Conservation (phyloP, 257 asterid genomes). For the Scutellaria minor region DNA sequence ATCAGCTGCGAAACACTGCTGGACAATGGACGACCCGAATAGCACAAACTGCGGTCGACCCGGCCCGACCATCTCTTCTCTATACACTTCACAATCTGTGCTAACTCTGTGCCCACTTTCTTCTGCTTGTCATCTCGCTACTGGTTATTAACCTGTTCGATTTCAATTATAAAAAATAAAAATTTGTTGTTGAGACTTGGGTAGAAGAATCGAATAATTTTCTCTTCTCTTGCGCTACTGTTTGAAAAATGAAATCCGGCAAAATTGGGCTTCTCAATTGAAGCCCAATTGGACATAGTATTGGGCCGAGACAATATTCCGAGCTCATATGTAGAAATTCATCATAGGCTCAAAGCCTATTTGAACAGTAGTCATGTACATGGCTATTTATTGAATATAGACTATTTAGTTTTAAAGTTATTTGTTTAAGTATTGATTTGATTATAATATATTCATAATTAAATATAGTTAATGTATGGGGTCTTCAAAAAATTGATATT, state of each 20-base stretch:
- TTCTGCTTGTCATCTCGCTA: not conserved
- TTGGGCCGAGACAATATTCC: not conserved
- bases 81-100: not conserved
- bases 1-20: constrained; percentile 48
- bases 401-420: too few species aligned
- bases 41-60: constrained; percentile 57
- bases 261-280: not conserved
- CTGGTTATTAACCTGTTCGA: not conserved
- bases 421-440: too few species aligned
- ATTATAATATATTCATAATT: too few species aligned
- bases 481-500: too few species aligned
- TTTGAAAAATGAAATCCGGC: not conserved
- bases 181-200: not conserved
- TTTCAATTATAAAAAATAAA: too few species aligned
- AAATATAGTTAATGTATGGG: too few species aligned
- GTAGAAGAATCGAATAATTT: not conserved
- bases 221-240: not conserved
- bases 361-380: too few species aligned
- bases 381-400: too few species aligned
- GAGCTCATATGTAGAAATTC: not conserved
- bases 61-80: constrained; percentile 55
- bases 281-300: not conserved
- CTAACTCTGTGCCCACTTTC: not conserved
- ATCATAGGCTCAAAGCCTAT: too few species aligned
- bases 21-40: constrained; percentile 74